Evolutionary conservation across 768 basidiomycete species (phyloP).

Genomic region (Trichaptum fuscoviolaceum): DNA sequence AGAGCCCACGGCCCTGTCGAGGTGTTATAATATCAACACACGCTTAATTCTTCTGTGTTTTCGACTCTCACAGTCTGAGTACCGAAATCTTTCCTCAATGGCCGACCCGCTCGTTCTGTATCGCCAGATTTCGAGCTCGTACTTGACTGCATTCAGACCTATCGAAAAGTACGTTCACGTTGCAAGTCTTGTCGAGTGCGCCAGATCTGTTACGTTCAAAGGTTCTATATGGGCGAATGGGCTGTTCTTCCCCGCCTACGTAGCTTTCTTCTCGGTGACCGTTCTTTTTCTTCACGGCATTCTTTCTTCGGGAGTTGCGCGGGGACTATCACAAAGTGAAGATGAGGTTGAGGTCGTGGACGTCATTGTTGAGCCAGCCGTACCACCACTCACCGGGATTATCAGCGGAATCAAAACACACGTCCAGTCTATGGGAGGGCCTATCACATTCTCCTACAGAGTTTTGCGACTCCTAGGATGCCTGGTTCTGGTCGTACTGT

Average conservation of each 20-base stretch:
- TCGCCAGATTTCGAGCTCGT: background rate
- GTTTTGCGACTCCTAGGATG: constrained; percentile 40
- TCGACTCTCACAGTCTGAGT: no score
- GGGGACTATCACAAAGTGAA: constrained; percentile 9
- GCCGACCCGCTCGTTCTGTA: background rate
- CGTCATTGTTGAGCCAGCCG: constrained; percentile 10
- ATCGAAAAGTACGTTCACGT: background rate
- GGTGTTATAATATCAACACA: no score
- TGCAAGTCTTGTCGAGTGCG: background rate
- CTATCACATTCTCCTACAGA: constrained; percentile 41
- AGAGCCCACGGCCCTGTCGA: no score
- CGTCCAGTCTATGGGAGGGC: constrained; percentile 39
- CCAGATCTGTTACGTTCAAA: background rate
- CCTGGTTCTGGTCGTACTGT: constrained; percentile 44
- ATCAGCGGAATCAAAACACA: constrained; percentile 33
- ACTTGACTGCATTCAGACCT: background rate
- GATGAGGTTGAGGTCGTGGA: constrained; percentile 9
- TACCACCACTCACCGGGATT: constrained; percentile 23
- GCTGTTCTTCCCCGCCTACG: constrained; percentile 33
- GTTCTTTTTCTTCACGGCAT: constrained; percentile 30
- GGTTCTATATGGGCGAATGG: background rate
- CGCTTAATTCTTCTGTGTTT: no score
- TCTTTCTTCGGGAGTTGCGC: constrained; percentile 12
- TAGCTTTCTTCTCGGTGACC: constrained; percentile 28
- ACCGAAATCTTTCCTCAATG: background rate